Base-by-base conservation (phyloP, 345 rosid genomes). In the Alliaria petiolata region DNA sequence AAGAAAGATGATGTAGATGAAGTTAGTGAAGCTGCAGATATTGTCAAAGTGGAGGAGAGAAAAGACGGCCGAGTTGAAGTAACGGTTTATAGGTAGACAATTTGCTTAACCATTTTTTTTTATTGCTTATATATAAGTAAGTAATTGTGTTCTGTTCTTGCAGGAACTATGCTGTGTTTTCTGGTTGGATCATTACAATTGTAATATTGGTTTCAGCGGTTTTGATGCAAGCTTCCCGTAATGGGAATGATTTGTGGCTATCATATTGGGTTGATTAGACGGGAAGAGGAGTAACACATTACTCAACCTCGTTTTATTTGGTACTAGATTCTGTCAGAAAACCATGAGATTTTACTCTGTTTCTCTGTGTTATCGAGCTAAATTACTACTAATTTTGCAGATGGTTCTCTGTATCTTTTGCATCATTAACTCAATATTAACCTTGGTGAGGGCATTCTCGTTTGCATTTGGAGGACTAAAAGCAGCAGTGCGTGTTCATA, bases 201-300 rank as follows among this genome's bases (percentile, higher is more conserved):
- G 81, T 85, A 38, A 84, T 93, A 77, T 63, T 81, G 63, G 69
- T 87, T 69, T 89, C 98, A 1, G 97, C 97, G 39, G 70, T 90
- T 80, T 72, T 82, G 75, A 93, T 93, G 98, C 98, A 93, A 89
- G 91, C 89, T 68, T 89, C 98, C 12, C 93, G 92, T 33, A 93
- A 93, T 57, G 97, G 95, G 43, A 93, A 85, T 82, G 98, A 93
- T 75, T 78, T 93, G 49, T 93, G 97, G 98, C 81, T 93, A 44
- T 93, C 92, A 16, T 90, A 80, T 79, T 93, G 97, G 98, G 96
- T 90, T 67, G 95, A 93, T 78, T 76, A 84, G 36, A 81, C 93
- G 16, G 85, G 85, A 57, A 83, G 68, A 71, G 80, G 79, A 64
- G 78, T 62, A 65, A 53, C 71, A 69, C 51, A 78, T 25, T 61